Base-by-base conservation (phyloP, 495 filamentous ascomycete genomes). In the Chaetomium fimeti region DNA sequence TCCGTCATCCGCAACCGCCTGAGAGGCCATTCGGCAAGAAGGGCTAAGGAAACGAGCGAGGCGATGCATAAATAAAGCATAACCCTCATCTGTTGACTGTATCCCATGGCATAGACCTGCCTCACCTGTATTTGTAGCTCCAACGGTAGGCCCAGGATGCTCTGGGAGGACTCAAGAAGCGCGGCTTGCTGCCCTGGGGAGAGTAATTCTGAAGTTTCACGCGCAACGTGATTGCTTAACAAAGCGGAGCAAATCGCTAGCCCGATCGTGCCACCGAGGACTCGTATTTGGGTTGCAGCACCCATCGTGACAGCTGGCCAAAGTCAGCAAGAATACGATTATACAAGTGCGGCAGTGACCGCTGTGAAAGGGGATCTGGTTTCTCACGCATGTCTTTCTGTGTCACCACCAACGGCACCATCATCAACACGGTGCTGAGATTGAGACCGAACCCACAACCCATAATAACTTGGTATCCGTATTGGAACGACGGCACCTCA, bases 211-310 rank as follows among this genome's bases (percentile, higher is more conserved):
- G 22, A 48, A 42, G 5, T 45, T 4, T 53, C 15, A 29, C 51
- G n/a, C 1, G 51, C 27, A 3, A 56, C 18, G 8, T 61, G 65
- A 32, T 63, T 69, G 60, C 53, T 66, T 42, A 69, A 20, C 0
- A 69, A 3, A 5, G 64, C 63, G 7, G 64, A 67, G 32, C 62
- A 70, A 1, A 70, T 45, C 0, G 68, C 68, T 2, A 84, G 70
- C 7, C 75, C 79, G 49, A 84, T 77, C 12, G 75, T 79, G 20
- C 82, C 82, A 12, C 82, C 81, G 1, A 84, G 75, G 20, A 83
- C 77, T 4, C 82, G 76, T 27, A 81, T 61, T 63, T 84, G 82
- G 0, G 78, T 81, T 8, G 82, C 58, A 7, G 75, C 74, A 3
- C 80, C 79, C 69, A 80, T 80, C 2, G 29, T 42, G 27, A 70